Base-by-base conservation (phyloP, 345 rosid species). In the Brassica juncea region DNA sequence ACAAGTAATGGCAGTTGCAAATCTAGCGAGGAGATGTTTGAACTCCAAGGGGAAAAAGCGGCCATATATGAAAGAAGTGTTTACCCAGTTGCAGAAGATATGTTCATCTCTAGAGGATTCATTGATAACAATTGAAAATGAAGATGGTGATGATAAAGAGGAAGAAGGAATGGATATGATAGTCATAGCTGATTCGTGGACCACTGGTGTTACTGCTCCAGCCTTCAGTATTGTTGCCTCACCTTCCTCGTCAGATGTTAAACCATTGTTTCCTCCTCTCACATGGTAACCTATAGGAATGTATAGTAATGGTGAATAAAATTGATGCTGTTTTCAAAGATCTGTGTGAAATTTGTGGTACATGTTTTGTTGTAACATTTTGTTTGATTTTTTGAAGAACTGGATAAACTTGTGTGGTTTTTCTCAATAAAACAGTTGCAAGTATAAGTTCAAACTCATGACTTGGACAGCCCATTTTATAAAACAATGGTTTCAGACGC, bases 31-130 rank as follows among this genome's bases (percentile, higher is more conserved):
- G 3, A 80, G 83, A 4, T 89, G 90, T 55, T 68, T 89, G 78
- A 82, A 82, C 9, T 85, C 84, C 0, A 84, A 80, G 71, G 70
- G 90, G 64, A 86, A 83, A 75, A 84, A 84, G 52, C 61, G 88
- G 39, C 88, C 90, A 3, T 73, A 84, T 11, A 87, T 84, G 89
- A 87, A 85, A 52, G 82, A 86, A 80, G 89, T 86, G 4, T 73
- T 82, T 4, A 73, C 84, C 25, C 87, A 87, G 58, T 82, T 89
- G 2, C 86, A 86, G 28, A 55, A 52, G 16, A 75, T 75, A 2
- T 3, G 11, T 30, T 61, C 76, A 5, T 61, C 68, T 61, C 15
- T 2, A 28, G 76, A 62, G 58, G 68, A 11, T 30, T 4, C 57
- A 49, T 14, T 49, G 57, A 8, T 49, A 5, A 4, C 44, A 11